Conservation (phyloP, 148 eudicot species). For the Mesembryanthemum crystallinum region DNA sequence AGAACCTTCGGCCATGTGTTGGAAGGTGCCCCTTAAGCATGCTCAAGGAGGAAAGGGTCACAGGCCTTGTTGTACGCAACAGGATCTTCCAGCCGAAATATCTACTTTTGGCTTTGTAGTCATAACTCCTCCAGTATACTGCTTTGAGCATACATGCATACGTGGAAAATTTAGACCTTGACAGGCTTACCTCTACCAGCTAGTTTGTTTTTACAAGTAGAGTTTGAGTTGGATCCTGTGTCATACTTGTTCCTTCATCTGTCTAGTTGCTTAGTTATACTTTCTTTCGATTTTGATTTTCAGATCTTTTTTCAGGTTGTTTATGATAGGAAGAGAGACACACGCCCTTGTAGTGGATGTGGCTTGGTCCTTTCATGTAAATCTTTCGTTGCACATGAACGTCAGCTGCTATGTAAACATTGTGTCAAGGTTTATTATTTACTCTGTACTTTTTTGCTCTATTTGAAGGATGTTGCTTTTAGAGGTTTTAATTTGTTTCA, state of each 20-base stretch:
- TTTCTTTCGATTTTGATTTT: constrained; percentile 4
- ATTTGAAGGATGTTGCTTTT: neutral
- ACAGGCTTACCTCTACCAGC: neutral
- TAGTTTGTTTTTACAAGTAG: neutral
- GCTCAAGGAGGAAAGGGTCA: too few species aligned
- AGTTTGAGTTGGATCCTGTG: neutral
- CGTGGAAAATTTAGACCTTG: neutral
- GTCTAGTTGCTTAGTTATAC: constrained; percentile 6
- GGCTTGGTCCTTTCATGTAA: constrained; percentile 60
- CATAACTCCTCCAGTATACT: neutral
- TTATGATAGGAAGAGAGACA: constrained; percentile 48
- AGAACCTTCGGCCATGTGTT: too few species aligned
- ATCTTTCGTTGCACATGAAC: constrained; percentile 38
- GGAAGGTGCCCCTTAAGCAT: too few species aligned
- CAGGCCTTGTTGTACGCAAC: neutral
- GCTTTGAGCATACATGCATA: neutral
- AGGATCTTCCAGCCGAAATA: neutral
- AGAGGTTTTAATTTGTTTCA: constrained; percentile 6
- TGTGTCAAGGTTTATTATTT: constrained; percentile 41
- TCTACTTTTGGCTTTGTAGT: neutral
- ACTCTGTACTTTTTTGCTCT: neutral
- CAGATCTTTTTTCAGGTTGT: constrained; percentile 40
- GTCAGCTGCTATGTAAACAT: constrained; percentile 62
- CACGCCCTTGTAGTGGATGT: constrained; percentile 67
- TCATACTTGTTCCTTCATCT: constrained; percentile 9